Base-by-base conservation (phyloP, 148 eudicot genomes). In the Beta vulgaris region DNA sequence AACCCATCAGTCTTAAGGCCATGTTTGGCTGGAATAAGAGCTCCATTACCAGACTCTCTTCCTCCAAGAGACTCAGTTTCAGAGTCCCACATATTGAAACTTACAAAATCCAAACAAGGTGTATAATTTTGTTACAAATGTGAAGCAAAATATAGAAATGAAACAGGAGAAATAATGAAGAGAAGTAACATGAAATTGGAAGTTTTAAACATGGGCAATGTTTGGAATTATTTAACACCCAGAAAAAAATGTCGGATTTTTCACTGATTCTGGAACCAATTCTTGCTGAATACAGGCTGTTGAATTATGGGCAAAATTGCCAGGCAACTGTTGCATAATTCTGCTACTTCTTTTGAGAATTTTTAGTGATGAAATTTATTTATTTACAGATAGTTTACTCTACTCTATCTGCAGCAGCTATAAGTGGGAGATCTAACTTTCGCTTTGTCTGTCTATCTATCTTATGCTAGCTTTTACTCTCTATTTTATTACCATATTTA, bases 1-100 rank as follows among this genome's bases (percentile, higher is more conserved):
- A 95, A 95, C 25, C 92, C 93, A 72, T 92, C 91, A 71, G 92
- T 86, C 83, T 90, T 77, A 72, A 91, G 87, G 53, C 93, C 96
- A 62, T 84, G 86, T 73, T 87, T 93, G 77, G 83, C 70, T 46
- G 91, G 63, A 58, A 81, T 65, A 25, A 83, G 88, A 46, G 88
- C 81, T 83, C 88, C 98, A 83, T 78, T 86, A 39, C 83, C 88
- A 82, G 82, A 86, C 21, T 92, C 92, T 75, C 96, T 83, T 16
- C 90, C 91, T 31, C 79, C 87, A 65, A 54, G 76, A 32, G 90
- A 83, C 71, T 92, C 98, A 62, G 74, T 74, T 70, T 94, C 98
- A 21, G 97, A 95, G 77, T 92, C 97, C 97, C 97, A 95, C 98
- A 92, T 92, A 37, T 3, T 81, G 46, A 76, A 76, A 71, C 29